Base-by-base conservation (phyloP, 495 filamentous ascomycete species). In the Penicillium malachiteum region DNA sequence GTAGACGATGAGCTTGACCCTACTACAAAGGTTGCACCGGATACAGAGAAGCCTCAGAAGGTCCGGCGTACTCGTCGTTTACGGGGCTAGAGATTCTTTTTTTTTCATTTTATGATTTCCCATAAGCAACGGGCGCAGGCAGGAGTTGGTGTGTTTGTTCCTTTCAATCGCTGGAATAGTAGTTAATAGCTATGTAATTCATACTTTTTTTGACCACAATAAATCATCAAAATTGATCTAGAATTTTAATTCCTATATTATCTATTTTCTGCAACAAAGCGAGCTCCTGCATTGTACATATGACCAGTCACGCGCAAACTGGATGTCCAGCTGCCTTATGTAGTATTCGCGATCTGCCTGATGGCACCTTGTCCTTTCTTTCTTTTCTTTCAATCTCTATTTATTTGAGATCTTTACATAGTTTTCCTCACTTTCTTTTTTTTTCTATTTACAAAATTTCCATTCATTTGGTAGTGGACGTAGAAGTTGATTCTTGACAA, bases 1-100 rank as follows among this genome's bases (percentile, higher is more conserved):
- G 82, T 80, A 11, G 79, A 76, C 21, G 71, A 76, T 34, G 76
- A 80, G 32, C 59, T 68, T 18, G 71, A 67, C 47, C 66, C 59
- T 18, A 55, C 57, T 37, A 33, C 52, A 7, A 49, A 38, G 7
- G 55, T 48, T 18, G 42, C 46, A 14, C 35, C 58, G 8, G 48
- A 54, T 43, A 56, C 55, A 41, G 39, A 48, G 59, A 42, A 18
- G 3, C 18, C n/a, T 21, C 57, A 65, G 43, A 73, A 71, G 45
- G 61, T 69, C 17, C 71, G 70, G 53, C 69, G 66, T 14, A 74
- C 73, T 48, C 74, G 75, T 58, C 64, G 78, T 40, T 68, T 63
- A 58, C 76, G 76, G 18, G 70, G 67, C 40, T 70, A 64, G 46
- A 68, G 60, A 53, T 69, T 46, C 26, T 6, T 54, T 52, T 37